Evolutionary conservation across 2,329 filamentous ascomycete genomes (phyloP).

Genomic region (Fusarium continuum): DNA sequence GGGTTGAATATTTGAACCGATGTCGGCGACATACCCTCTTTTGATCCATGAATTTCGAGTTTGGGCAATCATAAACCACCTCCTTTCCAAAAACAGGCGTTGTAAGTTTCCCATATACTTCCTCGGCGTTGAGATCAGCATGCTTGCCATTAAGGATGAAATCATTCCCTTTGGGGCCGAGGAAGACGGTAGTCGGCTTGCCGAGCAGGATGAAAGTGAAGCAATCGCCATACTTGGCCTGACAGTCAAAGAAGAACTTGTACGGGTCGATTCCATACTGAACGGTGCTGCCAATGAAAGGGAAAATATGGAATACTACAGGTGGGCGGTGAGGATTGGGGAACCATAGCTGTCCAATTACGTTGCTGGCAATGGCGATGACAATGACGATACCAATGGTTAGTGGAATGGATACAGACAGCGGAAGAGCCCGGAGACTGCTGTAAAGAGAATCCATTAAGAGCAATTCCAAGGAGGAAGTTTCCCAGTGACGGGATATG

Average conservation of each 20-base stretch:
- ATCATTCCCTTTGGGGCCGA: conserved; percentile 84
- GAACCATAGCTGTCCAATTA: conserved; percentile 80
- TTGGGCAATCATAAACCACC: conserved; percentile 90
- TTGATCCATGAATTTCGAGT: conserved; percentile 92
- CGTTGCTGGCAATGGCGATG: conserved; percentile 75
- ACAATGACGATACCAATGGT: conserved; percentile 55
- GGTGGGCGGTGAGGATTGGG: conserved; percentile 83
- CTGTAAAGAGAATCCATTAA: conserved; percentile 6
- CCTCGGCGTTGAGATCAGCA: conserved; percentile 88
- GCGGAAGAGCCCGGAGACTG: conserved; percentile 9
- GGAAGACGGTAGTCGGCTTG: conserved; percentile 84
- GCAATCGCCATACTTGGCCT: conserved; percentile 84
- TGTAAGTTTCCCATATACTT: conserved; percentile 82
- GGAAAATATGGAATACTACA: conserved; percentile 81
- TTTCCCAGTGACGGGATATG: not conserved
- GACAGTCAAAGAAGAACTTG: conserved; percentile 79
- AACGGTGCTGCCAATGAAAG: conserved; percentile 87
- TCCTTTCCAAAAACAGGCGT: conserved; percentile 79
- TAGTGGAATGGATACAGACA: conserved; percentile 47
- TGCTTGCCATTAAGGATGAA: conserved; percentile 92
- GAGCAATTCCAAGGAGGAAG: not conserved
- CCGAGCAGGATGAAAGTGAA: conserved; percentile 90
- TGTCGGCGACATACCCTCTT: conserved; percentile 74
- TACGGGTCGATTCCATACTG: conserved; percentile 95
- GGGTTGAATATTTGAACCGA: fast-evolving